These are phyloP conservation scores for Zasmidium cellare DNA, from an alignment of 2,329 filamentous ascomycete species.

Conservation along the genomic window DNA sequence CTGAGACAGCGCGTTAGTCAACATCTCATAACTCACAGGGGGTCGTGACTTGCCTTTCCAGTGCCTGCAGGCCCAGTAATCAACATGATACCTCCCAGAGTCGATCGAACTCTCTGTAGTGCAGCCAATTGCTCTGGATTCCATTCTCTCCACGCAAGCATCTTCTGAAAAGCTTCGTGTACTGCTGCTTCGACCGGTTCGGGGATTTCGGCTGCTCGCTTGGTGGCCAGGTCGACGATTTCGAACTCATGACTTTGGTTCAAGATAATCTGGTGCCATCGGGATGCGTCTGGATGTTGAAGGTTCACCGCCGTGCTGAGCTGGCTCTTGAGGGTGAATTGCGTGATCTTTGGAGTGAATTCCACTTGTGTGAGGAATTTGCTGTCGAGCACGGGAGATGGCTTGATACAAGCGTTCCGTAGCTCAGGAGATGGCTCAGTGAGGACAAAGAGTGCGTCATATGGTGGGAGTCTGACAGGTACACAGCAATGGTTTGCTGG, in stretches of 20 bases:
- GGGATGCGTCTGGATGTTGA: conserved; percentile 7
- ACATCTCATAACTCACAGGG: too few relatives aligned
- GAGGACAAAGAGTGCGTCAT: conserved; percentile 17
- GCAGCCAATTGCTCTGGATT: conserved; percentile 20
- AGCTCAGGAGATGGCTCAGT: neutral
- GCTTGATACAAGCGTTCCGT: neutral
- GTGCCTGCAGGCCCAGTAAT: conserved; percentile 21
- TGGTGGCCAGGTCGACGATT: conserved; percentile 14
- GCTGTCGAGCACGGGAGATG: neutral
- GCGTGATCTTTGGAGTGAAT: neutral
- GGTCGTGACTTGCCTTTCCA: conserved; percentile 7
- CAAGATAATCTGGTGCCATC: conserved; percentile 17
- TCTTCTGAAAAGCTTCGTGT: conserved; percentile 12
- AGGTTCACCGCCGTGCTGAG: conserved; percentile 13
- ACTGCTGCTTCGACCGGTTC: neutral
- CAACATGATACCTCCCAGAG: conserved; percentile 16
- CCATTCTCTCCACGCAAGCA: conserved; percentile 16
- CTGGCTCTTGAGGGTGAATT: conserved; percentile 9
- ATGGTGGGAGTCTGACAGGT: neutral
- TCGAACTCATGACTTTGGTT: conserved; percentile 17
- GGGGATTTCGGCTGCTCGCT: neutral
- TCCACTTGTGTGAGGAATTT: too few relatives aligned
- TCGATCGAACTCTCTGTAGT: conserved; percentile 14
- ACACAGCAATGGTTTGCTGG: neutral
- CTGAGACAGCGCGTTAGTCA: neutral